phyloP scores from a whole-genome alignment of 176 grass and related monocot genomes.

The Pontederia crassipes region DNA sequence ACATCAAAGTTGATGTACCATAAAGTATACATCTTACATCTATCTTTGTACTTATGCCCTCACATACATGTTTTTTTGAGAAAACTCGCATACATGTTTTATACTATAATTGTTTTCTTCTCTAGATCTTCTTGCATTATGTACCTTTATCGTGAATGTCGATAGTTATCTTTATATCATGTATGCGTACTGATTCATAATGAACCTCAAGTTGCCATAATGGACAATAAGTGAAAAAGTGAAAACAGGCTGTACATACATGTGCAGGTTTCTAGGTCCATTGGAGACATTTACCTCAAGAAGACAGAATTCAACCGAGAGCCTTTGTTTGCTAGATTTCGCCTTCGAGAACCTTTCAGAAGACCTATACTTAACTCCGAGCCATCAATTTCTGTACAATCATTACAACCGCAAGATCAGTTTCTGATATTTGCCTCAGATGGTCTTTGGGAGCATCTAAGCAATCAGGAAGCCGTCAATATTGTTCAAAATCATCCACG shows the following conservation, averaged over 20 bases:
- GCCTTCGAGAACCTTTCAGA: constrained; percentile 46
- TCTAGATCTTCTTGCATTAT: too few relatives aligned
- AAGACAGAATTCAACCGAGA: constrained; percentile 74
- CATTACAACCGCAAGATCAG: constrained; percentile 48
- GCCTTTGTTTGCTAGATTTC: constrained; percentile 58
- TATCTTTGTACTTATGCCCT: too few relatives aligned
- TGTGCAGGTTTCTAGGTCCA: constrained; percentile 71
- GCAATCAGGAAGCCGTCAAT: constrained; percentile 75
- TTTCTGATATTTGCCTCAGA: constrained; percentile 97
- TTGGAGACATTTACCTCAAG: constrained; percentile 92
- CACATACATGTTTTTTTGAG: too few relatives aligned
- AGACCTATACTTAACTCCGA: constrained; percentile 70
- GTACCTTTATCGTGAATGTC: too few relatives aligned
- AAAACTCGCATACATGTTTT: too few relatives aligned
- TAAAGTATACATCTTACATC: too few relatives aligned
- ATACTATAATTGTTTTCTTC: too few relatives aligned
- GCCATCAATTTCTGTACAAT: constrained; percentile 60
- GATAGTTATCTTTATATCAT: too few relatives aligned
- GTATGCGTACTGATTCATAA: too few relatives aligned
- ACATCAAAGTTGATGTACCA: too few relatives aligned
- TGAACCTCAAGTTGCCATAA: too few relatives aligned
- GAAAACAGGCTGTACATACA: not conserved
- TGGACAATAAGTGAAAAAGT: too few relatives aligned
- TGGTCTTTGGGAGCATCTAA: constrained; percentile 94
- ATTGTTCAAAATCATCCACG: constrained; percentile 53